Base-by-base conservation (phyloP, 371 early-diverging fungal genomes). In the Mortierella sp. region DNA sequence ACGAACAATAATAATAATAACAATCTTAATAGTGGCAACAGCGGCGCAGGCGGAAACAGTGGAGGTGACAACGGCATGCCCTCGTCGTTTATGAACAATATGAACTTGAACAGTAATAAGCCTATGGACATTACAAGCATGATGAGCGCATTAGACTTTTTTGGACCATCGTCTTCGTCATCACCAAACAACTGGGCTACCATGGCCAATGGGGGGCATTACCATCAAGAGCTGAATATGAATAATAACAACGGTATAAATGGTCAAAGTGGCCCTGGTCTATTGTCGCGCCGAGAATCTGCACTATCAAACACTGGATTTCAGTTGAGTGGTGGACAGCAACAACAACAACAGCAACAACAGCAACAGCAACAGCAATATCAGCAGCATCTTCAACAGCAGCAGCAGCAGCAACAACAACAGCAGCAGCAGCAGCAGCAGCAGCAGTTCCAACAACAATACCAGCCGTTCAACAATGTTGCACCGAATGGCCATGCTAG, bases 81-180 rank as follows among this genome's bases (percentile, higher is more conserved):
- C 11, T 21, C 69, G 1, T 65, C 65, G 19, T 69, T 38, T 22
- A 47, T 63, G 67, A 32, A 22, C 21, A 67, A 57, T 38, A 36
- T 53, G 43, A 63, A 52, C 45, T 22, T 53, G 36, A 55, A 64
- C 48, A 65, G 55, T 63, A 76, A 52, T 55, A 76, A 70, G 53
- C 76, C 76, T 3, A 28, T 76, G 65, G 76, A 76, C 57, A 66
- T 76, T 19, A 58, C 70, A 19, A 70, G 66, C 38, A 76, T 76
- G 76, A 76, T 76, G 76, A 70, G 52, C 36, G 63, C 71, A 3
- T 67, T 76, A 19, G 76, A 76, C 53, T 63, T 76, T 62, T 76
- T 70, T 58, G 72, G 77, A 11, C 64, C 77, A 5, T 62, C 67
- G 7, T 21, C 67, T 15, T 62, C 65, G 43, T 47, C 72, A n/a